Evolutionary conservation across 2,329 filamentous ascomycete species (phyloP).

Genomic region (Alternaria atra): DNA sequence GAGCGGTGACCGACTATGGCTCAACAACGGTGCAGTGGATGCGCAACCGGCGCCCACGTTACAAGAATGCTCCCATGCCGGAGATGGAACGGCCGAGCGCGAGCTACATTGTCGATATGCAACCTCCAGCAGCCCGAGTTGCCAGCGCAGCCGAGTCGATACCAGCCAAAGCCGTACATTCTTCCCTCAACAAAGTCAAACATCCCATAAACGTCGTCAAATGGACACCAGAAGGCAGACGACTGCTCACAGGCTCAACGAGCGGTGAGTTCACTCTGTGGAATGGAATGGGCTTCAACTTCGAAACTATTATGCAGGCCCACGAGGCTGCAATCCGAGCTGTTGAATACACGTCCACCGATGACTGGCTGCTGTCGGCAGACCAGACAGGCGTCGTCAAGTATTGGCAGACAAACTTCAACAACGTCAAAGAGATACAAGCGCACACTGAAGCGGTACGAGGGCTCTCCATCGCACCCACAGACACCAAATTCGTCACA

Average conservation of each 20-base stretch:
- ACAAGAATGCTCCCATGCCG: slow-evolving; percentile 74
- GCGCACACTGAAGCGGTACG: slow-evolving; percentile 90
- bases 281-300: slow-evolving; percentile 99
- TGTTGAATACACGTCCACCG: slow-evolving; percentile 88
- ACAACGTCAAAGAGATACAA: slow-evolving; percentile 94
- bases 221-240: slow-evolving; percentile 95
- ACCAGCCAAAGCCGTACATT: slow-evolving; percentile 93
- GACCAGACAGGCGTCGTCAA: slow-evolving; percentile 96
- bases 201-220: slow-evolving; percentile 96
- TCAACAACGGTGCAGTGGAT: slow-evolving; percentile 92
- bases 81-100: slow-evolving; percentile 85
- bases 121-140: slow-evolving; percentile 80
- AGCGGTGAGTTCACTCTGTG: slow-evolving; percentile 98
- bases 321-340: slow-evolving; percentile 88
- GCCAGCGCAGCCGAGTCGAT: slow-evolving; percentile 84
- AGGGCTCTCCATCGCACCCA: slow-evolving; percentile 92
- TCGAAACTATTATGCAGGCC: slow-evolving; percentile 98
- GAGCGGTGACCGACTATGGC: slow-evolving; percentile 92
- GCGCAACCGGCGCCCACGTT: slow-evolving; percentile 79
- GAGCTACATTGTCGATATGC: slow-evolving; percentile 92
- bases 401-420: slow-evolving; percentile 99
- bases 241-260: slow-evolving; percentile 90
- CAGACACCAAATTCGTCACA: slow-evolving; percentile 94
- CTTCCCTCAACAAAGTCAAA: slow-evolving; percentile 98
- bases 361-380: slow-evolving; percentile 95